Percentiles rank a stretch among this genome's conserved stretches.
These are phyloP conservation scores for Musa acuminata DNA, from an alignment of 176 grass and related monocot species.

Conservation along the genomic window DNA sequence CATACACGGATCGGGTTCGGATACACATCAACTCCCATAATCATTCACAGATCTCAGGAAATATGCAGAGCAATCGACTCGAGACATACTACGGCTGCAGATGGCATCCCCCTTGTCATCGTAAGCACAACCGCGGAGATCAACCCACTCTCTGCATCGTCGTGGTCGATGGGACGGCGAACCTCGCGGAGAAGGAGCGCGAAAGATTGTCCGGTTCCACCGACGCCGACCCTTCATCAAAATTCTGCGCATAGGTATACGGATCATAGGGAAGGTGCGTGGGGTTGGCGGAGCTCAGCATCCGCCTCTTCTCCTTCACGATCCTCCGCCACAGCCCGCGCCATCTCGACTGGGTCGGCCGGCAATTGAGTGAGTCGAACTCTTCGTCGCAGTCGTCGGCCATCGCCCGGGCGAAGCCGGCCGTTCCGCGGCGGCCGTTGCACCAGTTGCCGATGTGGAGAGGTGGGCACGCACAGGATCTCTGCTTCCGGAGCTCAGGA, in stretches of 20 bases:
- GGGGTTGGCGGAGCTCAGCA: slow-evolving; percentile 7
- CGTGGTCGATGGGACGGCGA: slow-evolving; percentile 24
- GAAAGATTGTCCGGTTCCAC: slow-evolving; percentile 81
- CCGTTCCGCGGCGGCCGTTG: slow-evolving; percentile 31
- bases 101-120: too few relatives aligned
- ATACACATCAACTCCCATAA: too few relatives aligned
- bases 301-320: slow-evolving; percentile 7
- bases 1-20: too few relatives aligned
- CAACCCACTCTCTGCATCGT: too few relatives aligned
- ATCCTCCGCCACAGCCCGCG: slow-evolving; percentile 38
- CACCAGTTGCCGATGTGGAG: slow-evolving; percentile 27
- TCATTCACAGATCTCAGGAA: too few relatives aligned
- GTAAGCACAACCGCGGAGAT: too few relatives aligned
- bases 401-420: background rate
- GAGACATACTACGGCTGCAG: too few relatives aligned
- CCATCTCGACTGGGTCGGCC: background rate
- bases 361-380: background rate
- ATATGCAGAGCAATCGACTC: too few relatives aligned
- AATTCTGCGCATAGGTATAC: slow-evolving; percentile 83
- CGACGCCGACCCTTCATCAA: slow-evolving; percentile 67
- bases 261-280: slow-evolving; percentile 35
- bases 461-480: slow-evolving; percentile 14
- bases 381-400: slow-evolving; percentile 15
- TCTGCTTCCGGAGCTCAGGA: slow-evolving; percentile 1
- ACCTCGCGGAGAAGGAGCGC: slow-evolving; percentile 79